phyloP scores from a whole-genome alignment of 768 basidiomycete species.

The Trametes sanguinea region DNA sequence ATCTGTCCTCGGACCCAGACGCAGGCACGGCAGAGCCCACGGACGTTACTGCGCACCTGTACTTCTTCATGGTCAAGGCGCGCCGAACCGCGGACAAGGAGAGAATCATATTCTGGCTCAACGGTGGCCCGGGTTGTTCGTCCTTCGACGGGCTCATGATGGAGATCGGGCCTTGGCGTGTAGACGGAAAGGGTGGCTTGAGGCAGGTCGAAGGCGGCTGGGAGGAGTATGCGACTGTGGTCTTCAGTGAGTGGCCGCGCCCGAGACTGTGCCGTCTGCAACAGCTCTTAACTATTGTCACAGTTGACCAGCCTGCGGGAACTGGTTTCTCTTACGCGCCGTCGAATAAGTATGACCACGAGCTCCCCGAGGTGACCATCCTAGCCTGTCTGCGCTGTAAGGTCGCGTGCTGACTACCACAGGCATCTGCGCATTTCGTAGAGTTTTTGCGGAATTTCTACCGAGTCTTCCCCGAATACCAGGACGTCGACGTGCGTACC shows the following conservation, averaged over 20 bases:
- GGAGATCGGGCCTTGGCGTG: slow-evolving; percentile 93
- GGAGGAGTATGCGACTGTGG: slow-evolving; percentile 96
- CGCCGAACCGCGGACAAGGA: slow-evolving; percentile 87
- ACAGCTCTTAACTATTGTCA: neutral
- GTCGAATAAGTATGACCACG: slow-evolving; percentile 83
- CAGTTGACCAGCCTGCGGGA: slow-evolving; percentile 97
- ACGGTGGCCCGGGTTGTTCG: slow-evolving; percentile 96
- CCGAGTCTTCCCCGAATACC: slow-evolving; percentile 86
- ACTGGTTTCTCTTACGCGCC: slow-evolving; percentile 92
- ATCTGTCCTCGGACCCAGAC: slow-evolving; percentile 78
- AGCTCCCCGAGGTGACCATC: slow-evolving; percentile 60
- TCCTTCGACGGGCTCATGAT: slow-evolving; percentile 98
- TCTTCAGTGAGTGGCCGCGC: slow-evolving; percentile 69
- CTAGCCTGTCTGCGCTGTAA: slow-evolving; percentile 6
- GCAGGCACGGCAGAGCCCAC: slow-evolving; percentile 48
- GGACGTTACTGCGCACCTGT: slow-evolving; percentile 77
- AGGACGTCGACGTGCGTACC: slow-evolving; percentile 70
- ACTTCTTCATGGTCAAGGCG: slow-evolving; percentile 89
- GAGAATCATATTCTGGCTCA: slow-evolving; percentile 95
- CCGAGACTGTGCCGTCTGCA: neutral
- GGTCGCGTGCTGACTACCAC: slow-evolving; percentile 17
- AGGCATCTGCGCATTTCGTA: slow-evolving; percentile 79
- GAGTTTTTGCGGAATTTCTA: slow-evolving; percentile 90
- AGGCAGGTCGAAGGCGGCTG: slow-evolving; percentile 83
- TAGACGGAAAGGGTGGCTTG: slow-evolving; percentile 73